Conservation (phyloP, 2,329 filamentous ascomycete species). For the Neophaeococcomyces aloes region DNA sequence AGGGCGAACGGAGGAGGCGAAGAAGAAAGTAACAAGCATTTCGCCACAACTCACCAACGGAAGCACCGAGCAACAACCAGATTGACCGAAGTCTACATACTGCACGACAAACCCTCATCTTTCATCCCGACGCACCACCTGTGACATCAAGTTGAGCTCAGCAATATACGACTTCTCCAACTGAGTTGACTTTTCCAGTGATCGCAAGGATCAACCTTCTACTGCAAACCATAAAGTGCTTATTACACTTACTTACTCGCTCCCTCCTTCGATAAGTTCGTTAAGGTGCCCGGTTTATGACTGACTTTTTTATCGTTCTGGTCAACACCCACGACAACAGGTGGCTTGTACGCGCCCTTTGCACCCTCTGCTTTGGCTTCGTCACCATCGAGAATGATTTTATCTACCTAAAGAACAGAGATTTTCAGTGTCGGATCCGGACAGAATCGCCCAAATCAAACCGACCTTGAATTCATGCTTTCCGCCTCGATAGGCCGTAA, state of each 20-base stretch:
- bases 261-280: conserved; percentile 13
- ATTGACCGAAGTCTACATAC: too few relatives aligned
- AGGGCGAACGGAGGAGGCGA: neutral
- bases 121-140: too few relatives aligned
- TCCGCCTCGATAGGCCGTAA: conserved; percentile 14
- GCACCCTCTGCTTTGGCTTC: conserved; percentile 9
- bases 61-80: too few relatives aligned
- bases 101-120: too few relatives aligned
- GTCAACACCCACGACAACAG: conserved; percentile 15
- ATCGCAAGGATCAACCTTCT: too few relatives aligned
- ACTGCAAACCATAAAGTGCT: too few relatives aligned
- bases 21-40: neutral
- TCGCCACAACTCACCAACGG: neutral
- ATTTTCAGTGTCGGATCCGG: neutral
- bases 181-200: too few relatives aligned
- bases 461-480: conserved; percentile 15
- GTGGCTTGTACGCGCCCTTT: conserved; percentile 15
- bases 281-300: conserved; percentile 15
- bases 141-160: too few relatives aligned
- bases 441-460: neutral
- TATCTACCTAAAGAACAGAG: conserved; percentile 10
- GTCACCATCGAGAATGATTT: conserved; percentile 12
- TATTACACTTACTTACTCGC: neutral
- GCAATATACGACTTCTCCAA: too few relatives aligned
- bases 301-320: conserved; percentile 19